Percentiles rank a stretch among this genome's conserved stretches.
These are phyloP conservation scores for Populus euphratica DNA, from an alignment of 345 rosid species.

Conservation along the genomic window DNA sequence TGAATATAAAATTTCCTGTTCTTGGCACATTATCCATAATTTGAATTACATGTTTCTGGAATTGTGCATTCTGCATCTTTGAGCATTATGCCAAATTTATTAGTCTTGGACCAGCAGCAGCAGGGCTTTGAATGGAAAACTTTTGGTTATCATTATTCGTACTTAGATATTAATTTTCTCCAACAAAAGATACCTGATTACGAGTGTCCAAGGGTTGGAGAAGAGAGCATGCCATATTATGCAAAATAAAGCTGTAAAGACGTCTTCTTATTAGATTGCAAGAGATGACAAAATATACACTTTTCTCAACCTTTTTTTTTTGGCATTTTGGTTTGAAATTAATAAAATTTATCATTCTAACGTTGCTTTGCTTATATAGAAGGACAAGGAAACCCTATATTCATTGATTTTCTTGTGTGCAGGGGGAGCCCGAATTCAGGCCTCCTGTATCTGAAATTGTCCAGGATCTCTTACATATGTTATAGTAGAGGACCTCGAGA, in stretches of 20 bases:
- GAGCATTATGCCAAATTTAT: neutral
- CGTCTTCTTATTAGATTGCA: neutral
- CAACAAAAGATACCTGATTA: neutral
- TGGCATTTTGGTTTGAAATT: neutral
- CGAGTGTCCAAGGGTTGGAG: neutral
- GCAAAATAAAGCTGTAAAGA: neutral
- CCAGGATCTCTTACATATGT: constrained; percentile 74
- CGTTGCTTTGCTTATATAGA: neutral
- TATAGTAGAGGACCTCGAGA: constrained; percentile 21
- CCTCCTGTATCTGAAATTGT: constrained; percentile 80
- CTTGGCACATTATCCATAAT: neutral
- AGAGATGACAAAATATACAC: no score
- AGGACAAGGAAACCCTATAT: neutral
- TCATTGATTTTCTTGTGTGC: constrained; percentile 10
- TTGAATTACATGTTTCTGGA: neutral
- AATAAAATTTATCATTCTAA: neutral
- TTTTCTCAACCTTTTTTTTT: neutral
- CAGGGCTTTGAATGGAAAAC: neutral
- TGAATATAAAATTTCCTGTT: neutral
- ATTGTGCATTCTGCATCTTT: neutral
- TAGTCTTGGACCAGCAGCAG: neutral
- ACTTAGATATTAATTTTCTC: neutral
- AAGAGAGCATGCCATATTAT: neutral
- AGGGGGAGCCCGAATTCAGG: constrained; percentile 89
- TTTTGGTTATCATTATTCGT: neutral